Conservation (phyloP, 345 rosid genomes). For the Ricinus communis region DNA sequence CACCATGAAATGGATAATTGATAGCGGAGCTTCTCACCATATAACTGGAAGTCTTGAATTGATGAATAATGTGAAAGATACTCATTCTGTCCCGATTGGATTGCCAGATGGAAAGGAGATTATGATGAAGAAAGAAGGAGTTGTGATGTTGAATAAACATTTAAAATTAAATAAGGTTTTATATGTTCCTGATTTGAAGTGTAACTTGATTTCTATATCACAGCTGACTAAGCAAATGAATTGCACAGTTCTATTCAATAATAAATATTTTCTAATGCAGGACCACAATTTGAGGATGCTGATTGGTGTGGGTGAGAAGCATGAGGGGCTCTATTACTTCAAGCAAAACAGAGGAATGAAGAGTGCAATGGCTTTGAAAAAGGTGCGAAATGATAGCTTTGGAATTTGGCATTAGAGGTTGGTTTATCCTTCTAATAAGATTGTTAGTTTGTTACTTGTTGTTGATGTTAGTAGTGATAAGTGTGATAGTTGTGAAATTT, state of each 20-base stretch:
- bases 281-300: conserved; percentile 23
- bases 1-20: not conserved
- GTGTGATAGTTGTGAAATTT: conserved; percentile 5
- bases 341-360: not conserved
- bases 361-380: not conserved
- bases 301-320: not conserved
- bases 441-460: not conserved
- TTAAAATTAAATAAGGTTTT: not conserved
- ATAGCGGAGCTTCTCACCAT: conserved; percentile 3
- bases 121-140: not conserved
- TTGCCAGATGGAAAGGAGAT: not conserved
- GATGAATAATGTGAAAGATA: not conserved
- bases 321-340: not conserved
- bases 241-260: not conserved
- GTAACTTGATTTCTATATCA: not conserved
- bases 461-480: not conserved
- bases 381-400: not conserved
- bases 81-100: not conserved
- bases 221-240: not conserved
- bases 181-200: not conserved
- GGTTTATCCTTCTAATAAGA: not conserved
- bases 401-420: not conserved
- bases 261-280: conserved; percentile 11
- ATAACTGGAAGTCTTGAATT: not conserved
- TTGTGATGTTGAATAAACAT: not conserved